Evolutionary conservation across 1,139 yeast species (phyloP).

Genomic region (Entelexis sorbosivorans): DNA sequence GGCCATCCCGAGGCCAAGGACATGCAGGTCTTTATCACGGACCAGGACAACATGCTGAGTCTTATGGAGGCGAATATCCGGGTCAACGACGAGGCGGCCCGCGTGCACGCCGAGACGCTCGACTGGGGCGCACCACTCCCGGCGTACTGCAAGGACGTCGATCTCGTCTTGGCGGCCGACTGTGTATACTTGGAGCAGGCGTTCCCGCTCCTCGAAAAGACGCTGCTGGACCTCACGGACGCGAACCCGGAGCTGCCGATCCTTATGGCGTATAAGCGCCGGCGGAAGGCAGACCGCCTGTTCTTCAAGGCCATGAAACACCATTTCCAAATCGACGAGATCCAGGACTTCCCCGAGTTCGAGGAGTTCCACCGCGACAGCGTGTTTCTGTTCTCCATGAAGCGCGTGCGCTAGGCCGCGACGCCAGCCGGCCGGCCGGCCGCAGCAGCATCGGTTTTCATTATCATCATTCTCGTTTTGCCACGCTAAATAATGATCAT

Average conservation of each 20-base stretch:
- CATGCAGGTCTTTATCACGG: conserved; percentile 37
- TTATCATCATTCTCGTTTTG: too few species aligned
- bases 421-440: too few species aligned
- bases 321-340: conserved; percentile 23
- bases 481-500: background rate
- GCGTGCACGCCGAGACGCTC: conserved; percentile 36
- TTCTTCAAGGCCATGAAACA: conserved; percentile 35
- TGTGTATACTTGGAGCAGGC: conserved; percentile 46
- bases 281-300: conserved; percentile 44
- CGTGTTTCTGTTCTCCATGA: conserved; percentile 36
- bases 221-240: conserved; percentile 37
- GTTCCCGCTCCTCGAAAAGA: conserved; percentile 41
- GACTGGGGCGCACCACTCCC: conserved; percentile 42
- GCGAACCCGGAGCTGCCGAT: conserved; percentile 33
- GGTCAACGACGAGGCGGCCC: conserved; percentile 32
- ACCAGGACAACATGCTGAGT: conserved; percentile 34
- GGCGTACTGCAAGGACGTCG: conserved; percentile 32
- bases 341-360: conserved; percentile 34
- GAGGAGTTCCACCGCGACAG: conserved; percentile 31
- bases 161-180: conserved; percentile 45
- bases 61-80: conserved; percentile 38
- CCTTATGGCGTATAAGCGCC: conserved; percentile 41
- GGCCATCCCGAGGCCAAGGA: conserved; percentile 27
- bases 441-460: too few species aligned
- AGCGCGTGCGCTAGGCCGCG: conserved; percentile 23